phyloP scores from a whole-genome alignment of 306 rosid species.

The Prunus dulcis region DNA sequence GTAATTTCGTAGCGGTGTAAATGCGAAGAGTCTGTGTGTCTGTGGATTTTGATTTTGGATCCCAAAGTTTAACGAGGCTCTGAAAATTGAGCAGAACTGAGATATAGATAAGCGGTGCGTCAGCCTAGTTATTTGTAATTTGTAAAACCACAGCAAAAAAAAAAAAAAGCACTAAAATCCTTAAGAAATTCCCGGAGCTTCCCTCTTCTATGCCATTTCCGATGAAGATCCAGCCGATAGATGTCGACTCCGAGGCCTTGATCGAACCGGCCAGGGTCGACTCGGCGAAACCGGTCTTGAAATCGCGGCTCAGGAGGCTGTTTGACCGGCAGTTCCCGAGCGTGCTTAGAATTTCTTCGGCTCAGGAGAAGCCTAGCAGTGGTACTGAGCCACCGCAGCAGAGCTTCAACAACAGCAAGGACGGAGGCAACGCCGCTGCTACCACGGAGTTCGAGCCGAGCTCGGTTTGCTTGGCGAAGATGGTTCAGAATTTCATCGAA shows the following conservation, averaged over 20 bases:
- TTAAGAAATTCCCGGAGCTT: neutral
- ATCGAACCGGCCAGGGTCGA: constrained; percentile 57
- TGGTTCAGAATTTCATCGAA: constrained; percentile 94
- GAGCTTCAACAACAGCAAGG: constrained; percentile 26
- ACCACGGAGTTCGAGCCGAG: constrained; percentile 71
- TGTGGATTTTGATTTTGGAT: constrained; percentile 13
- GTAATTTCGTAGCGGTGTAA: constrained; percentile 1
- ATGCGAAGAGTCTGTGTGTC: constrained; percentile 18
- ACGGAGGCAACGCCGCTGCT: constrained; percentile 33
- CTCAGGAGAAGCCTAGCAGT: constrained; percentile 37
- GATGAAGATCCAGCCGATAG: constrained; percentile 94
- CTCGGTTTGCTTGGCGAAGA: constrained; percentile 76
- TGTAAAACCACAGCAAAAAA: neutral
- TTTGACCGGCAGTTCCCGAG: constrained; percentile 87
- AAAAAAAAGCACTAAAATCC: neutral
- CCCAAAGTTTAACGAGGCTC: constrained; percentile 14
- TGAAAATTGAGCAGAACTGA: constrained; percentile 35
- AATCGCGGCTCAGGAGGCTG: constrained; percentile 73
- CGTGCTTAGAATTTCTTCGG: constrained; percentile 48
- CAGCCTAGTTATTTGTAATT: neutral
- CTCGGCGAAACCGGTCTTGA: constrained; percentile 64
- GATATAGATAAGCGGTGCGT: constrained; percentile 1
- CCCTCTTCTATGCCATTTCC: constrained; percentile 56
- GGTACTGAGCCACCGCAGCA: constrained; percentile 29
- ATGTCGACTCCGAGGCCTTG: constrained; percentile 47